Conservation (phyloP, 2,329 filamentous ascomycete species). For the Sporothrix sp. region DNA sequence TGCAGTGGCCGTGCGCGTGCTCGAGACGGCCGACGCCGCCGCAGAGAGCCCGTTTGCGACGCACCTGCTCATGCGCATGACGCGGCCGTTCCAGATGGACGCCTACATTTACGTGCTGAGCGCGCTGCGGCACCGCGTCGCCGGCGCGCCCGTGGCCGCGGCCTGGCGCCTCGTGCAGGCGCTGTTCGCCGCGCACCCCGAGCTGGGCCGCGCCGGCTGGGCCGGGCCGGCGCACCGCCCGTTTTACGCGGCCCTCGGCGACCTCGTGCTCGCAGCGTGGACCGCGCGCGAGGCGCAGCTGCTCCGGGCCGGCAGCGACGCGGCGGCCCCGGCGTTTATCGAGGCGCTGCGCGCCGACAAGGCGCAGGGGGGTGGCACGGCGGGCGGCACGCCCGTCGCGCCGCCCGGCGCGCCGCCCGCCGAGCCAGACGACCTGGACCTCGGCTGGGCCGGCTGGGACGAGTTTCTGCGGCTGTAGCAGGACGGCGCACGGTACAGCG, state of each 20-base stretch:
- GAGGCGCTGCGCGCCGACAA: neutral
- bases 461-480: neutral
- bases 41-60: slow-evolving; percentile 25
- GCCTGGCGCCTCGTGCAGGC: slow-evolving; percentile 41
- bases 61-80: slow-evolving; percentile 46
- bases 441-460: neutral
- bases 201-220: slow-evolving; percentile 34
- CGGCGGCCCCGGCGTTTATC: neutral
- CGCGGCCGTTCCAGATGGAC: slow-evolving; percentile 44
- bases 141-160: slow-evolving; percentile 41
- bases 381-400: too few species aligned
- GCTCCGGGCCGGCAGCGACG: neutral
- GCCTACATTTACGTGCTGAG: slow-evolving; percentile 46
- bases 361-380: too few species aligned
- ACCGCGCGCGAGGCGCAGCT: slow-evolving; percentile 36
- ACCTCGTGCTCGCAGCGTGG: slow-evolving; percentile 44
- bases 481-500: too few species aligned
- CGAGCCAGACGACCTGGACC: neutral
- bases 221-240: slow-evolving; percentile 28
- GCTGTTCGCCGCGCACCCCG: slow-evolving; percentile 39
- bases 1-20: neutral
- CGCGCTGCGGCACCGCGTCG: slow-evolving; percentile 40
- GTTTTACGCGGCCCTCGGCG: slow-evolving; percentile 34
- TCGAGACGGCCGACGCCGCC: neutral
- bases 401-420: too few species aligned